These are phyloP conservation scores for Cercophora newfieldiana DNA, from an alignment of 495 filamentous ascomycete species.

Conservation along the genomic window DNA sequence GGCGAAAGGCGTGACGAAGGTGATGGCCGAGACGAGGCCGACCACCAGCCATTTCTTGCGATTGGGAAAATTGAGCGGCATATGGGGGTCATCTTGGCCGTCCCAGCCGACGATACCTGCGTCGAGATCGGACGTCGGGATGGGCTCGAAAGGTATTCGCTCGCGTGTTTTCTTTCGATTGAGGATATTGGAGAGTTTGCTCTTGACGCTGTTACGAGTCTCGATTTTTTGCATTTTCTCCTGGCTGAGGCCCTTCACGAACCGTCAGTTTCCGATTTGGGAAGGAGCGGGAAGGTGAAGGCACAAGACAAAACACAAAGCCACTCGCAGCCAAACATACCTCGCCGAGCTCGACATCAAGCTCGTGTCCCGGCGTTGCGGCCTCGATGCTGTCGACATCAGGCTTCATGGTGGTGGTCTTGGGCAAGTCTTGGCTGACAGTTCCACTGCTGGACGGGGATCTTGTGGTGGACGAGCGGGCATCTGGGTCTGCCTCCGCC, in stretches of 20 bases:
- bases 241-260: neutral
- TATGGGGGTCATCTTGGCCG: conserved; percentile 64
- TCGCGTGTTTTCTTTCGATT: conserved; percentile 12
- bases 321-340: neutral
- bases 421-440: neutral
- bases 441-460: neutral
- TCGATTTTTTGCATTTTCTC: neutral
- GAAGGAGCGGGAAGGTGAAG: neutral
- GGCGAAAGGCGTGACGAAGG: conserved; percentile 62
- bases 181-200: conserved; percentile 1
- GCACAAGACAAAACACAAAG: neutral
- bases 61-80: conserved; percentile 67
- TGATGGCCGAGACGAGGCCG: conserved; percentile 47
- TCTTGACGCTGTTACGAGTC: neutral
- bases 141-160: conserved; percentile 26
- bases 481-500: neutral
- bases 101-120: conserved; percentile 59
- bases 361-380: neutral
- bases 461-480: neutral
- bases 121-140: conserved; percentile 48
- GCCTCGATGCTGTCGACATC: neutral
- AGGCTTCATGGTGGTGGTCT: neutral
- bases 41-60: conserved; percentile 71
- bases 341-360: neutral
- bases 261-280: neutral